Conservation (phyloP, 106 monocot genomes). For the Phalaenopsis aphrodite region DNA sequence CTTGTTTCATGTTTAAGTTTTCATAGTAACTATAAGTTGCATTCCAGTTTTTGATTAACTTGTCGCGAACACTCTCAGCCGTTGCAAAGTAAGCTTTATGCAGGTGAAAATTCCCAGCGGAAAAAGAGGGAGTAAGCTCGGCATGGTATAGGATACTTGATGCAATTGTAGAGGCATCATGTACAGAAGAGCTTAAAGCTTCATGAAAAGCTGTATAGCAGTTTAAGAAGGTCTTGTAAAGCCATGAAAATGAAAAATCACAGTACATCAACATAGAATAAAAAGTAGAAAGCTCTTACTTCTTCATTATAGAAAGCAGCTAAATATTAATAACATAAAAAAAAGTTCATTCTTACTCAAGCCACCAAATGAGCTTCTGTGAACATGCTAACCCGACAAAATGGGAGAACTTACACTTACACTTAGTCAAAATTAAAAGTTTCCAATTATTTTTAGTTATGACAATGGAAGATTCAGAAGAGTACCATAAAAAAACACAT, state of each 20-base stretch:
- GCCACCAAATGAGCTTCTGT: not conserved
- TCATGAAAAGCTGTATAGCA: not conserved
- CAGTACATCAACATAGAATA: not conserved
- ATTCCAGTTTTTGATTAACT: conserved; percentile 91
- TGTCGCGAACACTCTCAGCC: conserved; percentile 85
- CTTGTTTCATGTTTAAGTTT: conserved; percentile 72
- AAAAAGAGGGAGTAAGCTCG: conserved; percentile 86
- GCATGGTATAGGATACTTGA: conserved; percentile 88
- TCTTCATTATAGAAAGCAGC: not conserved
- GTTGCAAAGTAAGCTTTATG: conserved; percentile 93
- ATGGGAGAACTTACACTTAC: not conserved
- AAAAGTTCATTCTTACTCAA: not conserved
- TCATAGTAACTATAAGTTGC: conserved; percentile 77
- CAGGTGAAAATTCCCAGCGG: conserved; percentile 65
- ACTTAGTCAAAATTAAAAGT: not conserved
- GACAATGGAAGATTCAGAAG: not conserved
- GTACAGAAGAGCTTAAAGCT: conserved; percentile 27
- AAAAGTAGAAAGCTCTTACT: no score
- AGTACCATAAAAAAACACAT: no score
- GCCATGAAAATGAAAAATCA: not conserved
- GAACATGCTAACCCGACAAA: not conserved
- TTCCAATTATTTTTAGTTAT: not conserved
- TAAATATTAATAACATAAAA: not conserved
- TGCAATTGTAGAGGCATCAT: conserved; percentile 57
- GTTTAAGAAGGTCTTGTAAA: not conserved